Conservation (phyloP, 2,329 filamentous ascomycete genomes). For the Nothophoma quercina region DNA sequence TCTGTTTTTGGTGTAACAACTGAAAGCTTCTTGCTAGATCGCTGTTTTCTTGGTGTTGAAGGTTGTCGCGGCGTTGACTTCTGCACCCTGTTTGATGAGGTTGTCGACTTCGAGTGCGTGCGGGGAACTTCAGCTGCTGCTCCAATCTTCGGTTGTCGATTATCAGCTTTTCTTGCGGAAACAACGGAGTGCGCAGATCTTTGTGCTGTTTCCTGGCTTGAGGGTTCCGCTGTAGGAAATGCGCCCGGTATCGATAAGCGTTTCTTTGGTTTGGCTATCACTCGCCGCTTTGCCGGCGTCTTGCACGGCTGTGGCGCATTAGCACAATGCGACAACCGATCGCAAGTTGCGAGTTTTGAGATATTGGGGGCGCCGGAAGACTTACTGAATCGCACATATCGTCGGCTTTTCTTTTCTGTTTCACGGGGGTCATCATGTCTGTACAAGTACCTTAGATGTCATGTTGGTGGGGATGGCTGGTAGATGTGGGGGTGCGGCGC, state of each 20-base stretch:
- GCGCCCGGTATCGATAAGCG: conserved; percentile 22
- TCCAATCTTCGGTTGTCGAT: not conserved
- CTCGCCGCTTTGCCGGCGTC: conserved; percentile 13
- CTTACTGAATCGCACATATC: conserved; percentile 12
- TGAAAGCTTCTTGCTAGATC: conserved; percentile 6
- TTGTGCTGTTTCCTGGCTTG: conserved; percentile 16
- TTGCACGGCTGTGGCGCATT: conserved; percentile 15
- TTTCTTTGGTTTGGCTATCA: conserved; percentile 16
- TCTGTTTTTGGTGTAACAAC: conserved; percentile 8
- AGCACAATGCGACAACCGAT: conserved; percentile 9
- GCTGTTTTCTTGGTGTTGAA: conserved; percentile 8
- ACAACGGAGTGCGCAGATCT: conserved; percentile 18
- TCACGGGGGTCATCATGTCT: conserved; percentile 7
- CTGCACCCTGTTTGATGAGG: conserved; percentile 3
- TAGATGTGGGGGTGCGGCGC: conserved; percentile 17
- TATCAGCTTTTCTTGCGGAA: conserved; percentile 6
- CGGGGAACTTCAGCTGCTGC: not conserved
- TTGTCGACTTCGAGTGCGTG: not conserved
- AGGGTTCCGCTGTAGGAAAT: conserved; percentile 12
- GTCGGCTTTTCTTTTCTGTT: conserved; percentile 13
- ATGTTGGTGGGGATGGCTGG: conserved; percentile 16
- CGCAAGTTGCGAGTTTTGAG: not conserved
- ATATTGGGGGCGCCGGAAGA: not conserved
- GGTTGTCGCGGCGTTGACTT: conserved; percentile 10
- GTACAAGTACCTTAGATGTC: conserved; percentile 8